A percentile compares a stretch with the other conserved stretches of the same genome.
Conservation (phyloP, 371 early-diverging fungal genomes). For the Paraphysoderma sedebokerense region DNA sequence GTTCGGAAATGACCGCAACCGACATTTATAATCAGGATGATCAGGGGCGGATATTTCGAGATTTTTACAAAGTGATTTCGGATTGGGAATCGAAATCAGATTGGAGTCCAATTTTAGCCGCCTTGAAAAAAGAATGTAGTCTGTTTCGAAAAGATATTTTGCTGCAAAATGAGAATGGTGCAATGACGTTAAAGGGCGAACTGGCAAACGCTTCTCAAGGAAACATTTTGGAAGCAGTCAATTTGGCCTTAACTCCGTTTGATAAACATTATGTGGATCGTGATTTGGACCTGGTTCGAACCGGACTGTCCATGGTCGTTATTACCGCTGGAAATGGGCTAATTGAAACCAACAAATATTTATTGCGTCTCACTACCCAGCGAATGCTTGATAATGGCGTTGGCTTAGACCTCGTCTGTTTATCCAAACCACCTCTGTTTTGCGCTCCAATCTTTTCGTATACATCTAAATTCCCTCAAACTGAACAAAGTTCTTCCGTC, state of each 20-base stretch:
- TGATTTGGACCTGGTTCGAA: constrained; percentile 54
- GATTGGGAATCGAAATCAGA: constrained; percentile 83
- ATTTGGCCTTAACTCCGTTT: constrained; percentile 83
- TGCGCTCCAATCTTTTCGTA: constrained; percentile 76
- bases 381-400: constrained; percentile 88
- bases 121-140: constrained; percentile 56
- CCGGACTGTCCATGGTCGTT: constrained; percentile 79
- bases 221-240: constrained; percentile 86
- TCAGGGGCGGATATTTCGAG: constrained; percentile 32
- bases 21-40: constrained; percentile 6
- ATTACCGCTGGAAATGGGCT: constrained; percentile 79
- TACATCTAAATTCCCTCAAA: constrained; percentile 30
- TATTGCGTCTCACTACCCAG: constrained; percentile 78
- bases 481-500: constrained; percentile 4
- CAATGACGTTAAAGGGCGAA: constrained; percentile 25
- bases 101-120: constrained; percentile 59
- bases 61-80: constrained; percentile 84
- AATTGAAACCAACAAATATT: constrained; percentile 63
- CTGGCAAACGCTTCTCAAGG: constrained; percentile 34
- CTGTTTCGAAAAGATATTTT: constrained; percentile 62
- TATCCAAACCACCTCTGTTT: constrained; percentile 72
- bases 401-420: constrained; percentile 79
- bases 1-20: not conserved
- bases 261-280: constrained; percentile 85
- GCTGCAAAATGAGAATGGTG: constrained; percentile 26